A percentile compares a stretch with the other conserved stretches of the same genome.
phyloP scores from a whole-genome alignment of 169 alveolate genomes.

The Plasmodium knowlesi region DNA sequence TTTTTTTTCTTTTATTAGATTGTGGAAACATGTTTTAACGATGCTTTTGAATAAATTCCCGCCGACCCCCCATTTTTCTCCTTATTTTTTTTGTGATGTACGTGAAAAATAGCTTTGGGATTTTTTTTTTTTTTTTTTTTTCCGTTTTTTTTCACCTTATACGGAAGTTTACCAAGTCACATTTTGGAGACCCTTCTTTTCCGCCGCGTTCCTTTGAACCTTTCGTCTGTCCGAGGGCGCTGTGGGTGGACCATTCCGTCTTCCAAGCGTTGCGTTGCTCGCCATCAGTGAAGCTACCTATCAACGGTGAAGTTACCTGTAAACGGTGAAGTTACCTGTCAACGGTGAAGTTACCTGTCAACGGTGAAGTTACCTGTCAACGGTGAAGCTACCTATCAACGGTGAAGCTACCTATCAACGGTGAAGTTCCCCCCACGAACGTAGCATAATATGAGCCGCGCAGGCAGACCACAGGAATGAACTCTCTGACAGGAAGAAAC shows the following conservation, averaged over 20 bases:
- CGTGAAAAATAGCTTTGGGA: neutral
- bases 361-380: neutral
- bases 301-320: neutral
- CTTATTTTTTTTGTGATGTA: slow-evolving; percentile 1
- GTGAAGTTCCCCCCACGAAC: neutral
- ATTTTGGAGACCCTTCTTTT: neutral
- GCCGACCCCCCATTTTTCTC: neutral
- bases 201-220: neutral
- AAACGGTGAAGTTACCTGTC: neutral
- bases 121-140: neutral
- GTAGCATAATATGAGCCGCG: slow-evolving; percentile 11
- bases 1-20: neutral
- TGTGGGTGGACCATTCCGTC: neutral
- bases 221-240: neutral
- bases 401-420: neutral
- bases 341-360: neutral
- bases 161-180: neutral
- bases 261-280: neutral
- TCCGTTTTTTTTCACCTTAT: neutral
- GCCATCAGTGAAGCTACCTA: neutral
- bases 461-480: slow-evolving; percentile 22
- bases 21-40: neutral
- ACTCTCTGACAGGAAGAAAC: neutral
- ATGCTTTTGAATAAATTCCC: neutral
- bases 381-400: neutral